These are phyloP conservation scores for Wickerhamia fluorescens DNA, from an alignment of 805 yeast species.

Conservation along the genomic window DNA sequence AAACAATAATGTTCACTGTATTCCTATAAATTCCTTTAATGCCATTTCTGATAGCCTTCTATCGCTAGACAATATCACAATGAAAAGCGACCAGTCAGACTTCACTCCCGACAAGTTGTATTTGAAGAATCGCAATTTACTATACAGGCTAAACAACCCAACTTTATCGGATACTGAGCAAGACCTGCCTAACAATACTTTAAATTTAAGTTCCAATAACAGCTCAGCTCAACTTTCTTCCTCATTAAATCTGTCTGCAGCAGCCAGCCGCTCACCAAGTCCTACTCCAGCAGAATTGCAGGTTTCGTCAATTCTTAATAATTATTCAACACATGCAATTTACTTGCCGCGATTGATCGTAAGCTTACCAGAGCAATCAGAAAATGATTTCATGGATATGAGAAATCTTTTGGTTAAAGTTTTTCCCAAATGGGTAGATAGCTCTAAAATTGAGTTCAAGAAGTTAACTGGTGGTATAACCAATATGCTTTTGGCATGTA, in stretches of 20 bases:
- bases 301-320: conserved; percentile 9
- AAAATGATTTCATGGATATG: conserved; percentile 30
- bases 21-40: conserved; percentile 15
- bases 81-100: conserved; percentile 7
- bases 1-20: conserved; percentile 19
- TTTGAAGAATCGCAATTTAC: conserved; percentile 14
- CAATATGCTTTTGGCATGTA: conserved; percentile 49
- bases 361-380: conserved; percentile 28
- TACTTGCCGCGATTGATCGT: conserved; percentile 41
- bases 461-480: conserved; percentile 60
- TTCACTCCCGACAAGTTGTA: conserved; percentile 11
- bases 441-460: conserved; percentile 25
- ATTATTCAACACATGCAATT: conserved; percentile 41
- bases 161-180: conserved; percentile 14
- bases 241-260: not conserved
- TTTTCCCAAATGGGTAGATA: conserved; percentile 37
- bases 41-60: conserved; percentile 3
- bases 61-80: conserved; percentile 2
- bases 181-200: conserved; percentile 2
- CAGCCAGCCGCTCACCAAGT: conserved; percentile 3
- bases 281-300: conserved; percentile 3
- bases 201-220: not conserved
- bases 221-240: not conserved
- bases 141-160: conserved; percentile 22
- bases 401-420: conserved; percentile 32